Conservation (phyloP, 805 yeast genomes). For the Nakazawaea populi region DNA sequence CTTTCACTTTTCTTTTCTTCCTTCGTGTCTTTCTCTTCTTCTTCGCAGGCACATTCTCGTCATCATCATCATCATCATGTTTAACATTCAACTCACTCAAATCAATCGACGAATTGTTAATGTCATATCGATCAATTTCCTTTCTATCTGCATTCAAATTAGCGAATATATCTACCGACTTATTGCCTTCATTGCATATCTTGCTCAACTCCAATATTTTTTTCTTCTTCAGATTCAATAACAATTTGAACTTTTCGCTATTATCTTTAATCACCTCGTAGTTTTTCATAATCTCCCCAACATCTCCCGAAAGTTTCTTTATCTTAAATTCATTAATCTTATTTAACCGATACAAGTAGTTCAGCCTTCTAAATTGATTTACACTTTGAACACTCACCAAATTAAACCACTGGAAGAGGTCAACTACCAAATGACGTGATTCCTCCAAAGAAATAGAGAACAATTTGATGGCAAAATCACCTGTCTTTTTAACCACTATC, state of each 20-base stretch:
- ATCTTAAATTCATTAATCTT: background rate
- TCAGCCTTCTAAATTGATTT: background rate
- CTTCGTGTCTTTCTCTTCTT: background rate
- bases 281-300: background rate
- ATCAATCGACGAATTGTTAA: conserved; percentile 1
- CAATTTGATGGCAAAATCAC: conserved; percentile 3
- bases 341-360: background rate
- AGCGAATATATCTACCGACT: background rate
- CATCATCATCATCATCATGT: background rate
- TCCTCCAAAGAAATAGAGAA: background rate
- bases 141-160: background rate
- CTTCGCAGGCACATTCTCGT: background rate
- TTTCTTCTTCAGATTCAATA: conserved; percentile 26
- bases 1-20: background rate
- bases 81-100: background rate
- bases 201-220: conserved; percentile 23
- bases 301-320: background rate
- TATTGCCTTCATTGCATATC: background rate
- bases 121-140: conserved; percentile 2
- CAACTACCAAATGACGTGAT: background rate
- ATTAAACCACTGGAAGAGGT: conserved; percentile 9
- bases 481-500: background rate
- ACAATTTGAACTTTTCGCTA: conserved; percentile 19
- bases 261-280: background rate
- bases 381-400: background rate